Percentiles rank a stretch among this genome's conserved stretches.
These are phyloP conservation scores for Pythium utonaiense DNA, from an alignment of 352 stramenopile genomes.

Conservation along the genomic window DNA sequence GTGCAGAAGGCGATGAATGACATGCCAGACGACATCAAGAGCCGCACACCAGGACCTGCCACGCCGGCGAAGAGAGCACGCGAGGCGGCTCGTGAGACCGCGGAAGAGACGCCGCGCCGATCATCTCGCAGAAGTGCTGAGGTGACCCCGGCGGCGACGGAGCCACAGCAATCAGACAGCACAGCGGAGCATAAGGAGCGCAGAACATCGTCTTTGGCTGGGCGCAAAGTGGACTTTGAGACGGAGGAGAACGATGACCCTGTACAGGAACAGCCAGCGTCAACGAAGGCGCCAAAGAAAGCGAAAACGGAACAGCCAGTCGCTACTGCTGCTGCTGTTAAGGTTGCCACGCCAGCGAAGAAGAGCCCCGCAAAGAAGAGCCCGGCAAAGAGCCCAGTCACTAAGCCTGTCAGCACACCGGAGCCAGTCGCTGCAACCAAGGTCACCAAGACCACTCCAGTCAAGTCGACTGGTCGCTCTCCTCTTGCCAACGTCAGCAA, in stretches of 20 bases:
- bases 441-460: not conserved
- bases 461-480: slow-evolving; percentile 4
- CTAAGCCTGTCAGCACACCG: not conserved
- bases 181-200: too few relatives aligned
- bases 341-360: not conserved
- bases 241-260: not conserved
- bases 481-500: slow-evolving; percentile 17
- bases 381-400: not conserved
- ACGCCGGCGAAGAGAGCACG: slow-evolving; percentile 8
- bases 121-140: not conserved
- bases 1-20: slow-evolving; percentile 27
- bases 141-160: not conserved
- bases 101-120: not conserved
- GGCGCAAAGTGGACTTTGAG: slow-evolving; percentile 8
- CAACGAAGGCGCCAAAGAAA: not conserved
- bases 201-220: too few relatives aligned
- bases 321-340: too few relatives aligned
- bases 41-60: slow-evolving; percentile 7
- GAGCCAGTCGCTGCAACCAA: not conserved
- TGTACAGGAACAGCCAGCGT: not conserved
- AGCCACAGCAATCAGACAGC: not conserved
- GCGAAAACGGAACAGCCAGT: not conserved
- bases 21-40: slow-evolving; percentile 8
- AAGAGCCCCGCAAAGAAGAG: not conserved
- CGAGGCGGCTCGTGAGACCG: not conserved